Evolutionary conservation across 2,329 filamentous ascomycete species (phyloP).

Genomic region (Cladosporium phlei): DNA sequence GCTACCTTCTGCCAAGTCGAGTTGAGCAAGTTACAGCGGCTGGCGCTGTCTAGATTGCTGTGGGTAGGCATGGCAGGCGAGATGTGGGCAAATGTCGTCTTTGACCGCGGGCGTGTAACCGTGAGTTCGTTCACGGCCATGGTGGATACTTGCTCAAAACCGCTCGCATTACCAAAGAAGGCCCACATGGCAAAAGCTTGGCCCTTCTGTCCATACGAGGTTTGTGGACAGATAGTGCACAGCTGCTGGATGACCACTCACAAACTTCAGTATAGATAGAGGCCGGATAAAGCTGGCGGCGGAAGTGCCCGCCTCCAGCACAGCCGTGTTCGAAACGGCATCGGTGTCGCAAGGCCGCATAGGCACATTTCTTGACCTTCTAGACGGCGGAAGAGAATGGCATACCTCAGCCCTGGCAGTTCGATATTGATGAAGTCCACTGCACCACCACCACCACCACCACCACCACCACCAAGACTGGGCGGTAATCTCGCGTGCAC

Average conservation of each 20-base stretch:
- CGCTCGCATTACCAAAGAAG: constrained; percentile 1
- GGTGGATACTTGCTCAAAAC: constrained; percentile 4
- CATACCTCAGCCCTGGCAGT: neutral
- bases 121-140: no score
- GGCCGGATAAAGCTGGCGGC: no score
- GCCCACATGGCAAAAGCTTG: neutral
- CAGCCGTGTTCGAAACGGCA: constrained; percentile 1
- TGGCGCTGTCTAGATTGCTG: constrained; percentile 4
- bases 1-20: constrained; percentile 4
- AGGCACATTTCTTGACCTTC: neutral
- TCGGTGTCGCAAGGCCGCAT: constrained; percentile 4
- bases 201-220: no score
- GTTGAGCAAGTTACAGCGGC: constrained; percentile 9
- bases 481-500: no score
- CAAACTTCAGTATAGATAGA: no score
- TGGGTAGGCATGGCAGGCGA: neutral
- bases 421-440: constrained; percentile 7
- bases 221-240: no score
- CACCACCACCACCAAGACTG: no score
- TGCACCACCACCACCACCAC: no score
- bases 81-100: constrained; percentile 1
- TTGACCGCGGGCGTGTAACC: neutral
- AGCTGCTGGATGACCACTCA: no score
- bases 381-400: no score
- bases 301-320: no score